Evolutionary conservation across 1,139 yeast genomes (phyloP).

Genomic region (Suhomyces wounanorum): DNA sequence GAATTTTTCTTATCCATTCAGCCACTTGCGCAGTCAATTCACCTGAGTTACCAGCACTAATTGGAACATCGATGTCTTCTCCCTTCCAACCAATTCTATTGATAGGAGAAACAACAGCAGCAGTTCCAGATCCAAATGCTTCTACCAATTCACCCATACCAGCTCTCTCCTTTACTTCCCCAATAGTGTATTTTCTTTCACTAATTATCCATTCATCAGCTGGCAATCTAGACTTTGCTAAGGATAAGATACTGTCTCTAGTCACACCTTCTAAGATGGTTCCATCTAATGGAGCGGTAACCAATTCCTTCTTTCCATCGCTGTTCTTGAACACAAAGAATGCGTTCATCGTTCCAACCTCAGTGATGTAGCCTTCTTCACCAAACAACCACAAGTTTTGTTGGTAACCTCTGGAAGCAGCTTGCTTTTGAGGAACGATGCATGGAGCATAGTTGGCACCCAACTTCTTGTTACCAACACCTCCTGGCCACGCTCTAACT

Average conservation of each 20-base stretch:
- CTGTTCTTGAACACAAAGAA: slow-evolving; percentile 40
- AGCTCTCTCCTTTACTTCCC: slow-evolving; percentile 78
- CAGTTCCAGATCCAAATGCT: slow-evolving; percentile 97
- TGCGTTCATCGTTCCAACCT: slow-evolving; percentile 48
- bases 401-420: slow-evolving; percentile 38
- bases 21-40: slow-evolving; percentile 73
- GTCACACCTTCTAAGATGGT: slow-evolving; percentile 48
- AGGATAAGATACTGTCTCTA: slow-evolving; percentile 41
- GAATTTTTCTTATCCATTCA: slow-evolving; percentile 84
- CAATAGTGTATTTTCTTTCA: slow-evolving; percentile 82
- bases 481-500: slow-evolving; percentile 50
- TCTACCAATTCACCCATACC: slow-evolving; percentile 81
- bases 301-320: slow-evolving; percentile 38
- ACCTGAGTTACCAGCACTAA: slow-evolving; percentile 81
- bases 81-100: slow-evolving; percentile 82
- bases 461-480: slow-evolving; percentile 45
- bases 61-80: slow-evolving; percentile 70
- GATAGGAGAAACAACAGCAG: slow-evolving; percentile 95
- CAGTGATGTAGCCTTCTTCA: slow-evolving; percentile 42
- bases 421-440: slow-evolving; percentile 36
- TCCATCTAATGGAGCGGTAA: slow-evolving; percentile 46
- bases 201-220: slow-evolving; percentile 45
- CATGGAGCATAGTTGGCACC: slow-evolving; percentile 52
- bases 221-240: slow-evolving; percentile 32
- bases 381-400: slow-evolving; percentile 49